Base-by-base conservation (phyloP, 106 monocot genomes). In the Amphibolis antarctica region DNA sequence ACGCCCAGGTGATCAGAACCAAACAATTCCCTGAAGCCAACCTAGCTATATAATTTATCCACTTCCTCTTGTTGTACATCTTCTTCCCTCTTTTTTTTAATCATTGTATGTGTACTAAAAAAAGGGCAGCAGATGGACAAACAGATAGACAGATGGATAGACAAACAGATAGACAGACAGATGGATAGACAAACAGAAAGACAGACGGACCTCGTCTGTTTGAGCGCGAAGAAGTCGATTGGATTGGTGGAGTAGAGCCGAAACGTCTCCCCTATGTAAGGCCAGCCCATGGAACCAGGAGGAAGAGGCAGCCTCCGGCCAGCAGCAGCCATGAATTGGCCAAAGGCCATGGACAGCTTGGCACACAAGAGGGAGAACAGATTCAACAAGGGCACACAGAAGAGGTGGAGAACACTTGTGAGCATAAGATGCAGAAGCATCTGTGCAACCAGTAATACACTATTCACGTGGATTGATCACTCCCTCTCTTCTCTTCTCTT, bases 211-310 rank as follows among this genome's bases (percentile, higher is more conserved):
- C 47, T 75, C 52, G 53, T 82, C 66, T 74, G 69, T 36, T 69
- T 86, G 12, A 46, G 63, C 24, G 79, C 45, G 50, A 86, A 82
- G 77, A 86, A 86, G 63, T 42, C 20, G 74, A 74, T 67, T 6
- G 86, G 79, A 44, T 86, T 81, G 55, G 52, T 71, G 22, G 86
- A 86, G 64, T 76, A 86, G 53, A 86, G 76, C 57, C 80, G 86
- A 66, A 76, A 74, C 20, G 85, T 86, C 62, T 86, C 85, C 21
- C 85, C 85, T 6, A 86, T 53, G 66, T 82, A 82, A n/a, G 85
- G 85, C 79, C 67, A 82, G n/a, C 85, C 85, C 85, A 86, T 82
- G 44, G 79, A 51, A 19, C 85, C 85, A 20, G 85, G 85, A 3
- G 85, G 85, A 10, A 85, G 72, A 15, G 72, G 72, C 7, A 36